Evolutionary conservation across 345 rosid species (phyloP), one percentile per base, ranked within the genome.

Genomic region (Gossypium anomalum): DNA sequence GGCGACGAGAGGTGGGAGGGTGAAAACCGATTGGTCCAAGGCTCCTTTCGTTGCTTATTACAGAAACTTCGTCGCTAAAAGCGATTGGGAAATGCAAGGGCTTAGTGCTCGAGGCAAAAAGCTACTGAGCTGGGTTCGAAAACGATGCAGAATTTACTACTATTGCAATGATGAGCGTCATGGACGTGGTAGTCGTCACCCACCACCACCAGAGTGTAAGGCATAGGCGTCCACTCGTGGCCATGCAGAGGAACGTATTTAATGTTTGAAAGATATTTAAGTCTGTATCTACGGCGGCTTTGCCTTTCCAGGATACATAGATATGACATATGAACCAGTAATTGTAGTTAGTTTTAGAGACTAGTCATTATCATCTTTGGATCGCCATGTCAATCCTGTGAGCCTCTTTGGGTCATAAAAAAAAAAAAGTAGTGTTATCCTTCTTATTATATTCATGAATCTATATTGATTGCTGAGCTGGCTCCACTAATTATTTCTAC

Each of bases 141-240:
- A 80, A 56, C 74, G 78, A 41, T 78, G 74, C 58, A 82, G 79
- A 81, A 75, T 82, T 43, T 80, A 84, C 64, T 71, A 85, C 74
- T 85, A 85, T 51, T 85, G 87, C 78, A 56, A 29, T 25, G 69
- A 73, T 45, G 44, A 47, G 44, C 52, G 9, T 5, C 22, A 47
- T 80, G 10, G 67, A 7, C 52, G 45, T 11, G 70, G 55, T 4
- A n/a, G 77, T 1, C 56, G 81, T 75, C 65, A 22, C 41, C 57
- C 45, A 34, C 64, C 29, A 22, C 58, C 55, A 57, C 66, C 45
- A 12, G 76, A 73, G 55, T 73, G 76, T 22, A 61, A 59, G 64
- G 64, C 41, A 12, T 23, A 5, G 71, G 34, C 38, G 34, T 19
- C 38, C 55, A 68, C 4, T 34, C 19, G 12, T n/a, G 23, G 58